Percentiles rank a stretch among this genome's conserved stretches.
Conservation (phyloP, 2,329 filamentous ascomycete species). For the Pseudophaeomoniella oleicola region DNA sequence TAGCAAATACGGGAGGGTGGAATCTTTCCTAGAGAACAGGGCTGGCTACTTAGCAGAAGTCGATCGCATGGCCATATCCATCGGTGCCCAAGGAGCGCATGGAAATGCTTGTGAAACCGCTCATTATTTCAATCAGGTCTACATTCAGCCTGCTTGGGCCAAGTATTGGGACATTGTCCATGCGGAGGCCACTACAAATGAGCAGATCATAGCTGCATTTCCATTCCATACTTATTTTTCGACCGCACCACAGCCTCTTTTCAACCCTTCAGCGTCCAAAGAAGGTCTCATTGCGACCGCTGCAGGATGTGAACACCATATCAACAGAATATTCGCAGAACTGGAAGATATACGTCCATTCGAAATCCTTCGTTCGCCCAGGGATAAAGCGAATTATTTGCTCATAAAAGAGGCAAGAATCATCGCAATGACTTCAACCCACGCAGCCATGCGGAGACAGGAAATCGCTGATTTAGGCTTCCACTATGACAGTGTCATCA, state of each 20-base stretch:
- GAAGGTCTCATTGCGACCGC: conserved; percentile 61
- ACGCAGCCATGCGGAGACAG: conserved; percentile 83
- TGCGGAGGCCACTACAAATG: conserved; percentile 38
- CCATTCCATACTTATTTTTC: conserved; percentile 83
- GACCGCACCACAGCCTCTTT: conserved; percentile 73
- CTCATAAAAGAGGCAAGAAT: conserved; percentile 93
- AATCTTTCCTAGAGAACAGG: conserved; percentile 85
- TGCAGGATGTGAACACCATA: conserved; percentile 73
- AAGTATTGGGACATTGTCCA: conserved; percentile 59
- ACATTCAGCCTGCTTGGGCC: conserved; percentile 75
- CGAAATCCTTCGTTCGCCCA: conserved; percentile 75
- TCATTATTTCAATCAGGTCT: conserved; percentile 89
- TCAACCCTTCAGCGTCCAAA: conserved; percentile 50
- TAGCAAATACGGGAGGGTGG: conserved; percentile 86
- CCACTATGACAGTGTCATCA: conserved; percentile 92
- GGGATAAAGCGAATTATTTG: conserved; percentile 92
- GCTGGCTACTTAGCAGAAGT: conserved; percentile 68
- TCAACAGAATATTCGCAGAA: conserved; percentile 80
- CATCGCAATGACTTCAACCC: conserved; percentile 96
- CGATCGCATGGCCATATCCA: conserved; percentile 66
- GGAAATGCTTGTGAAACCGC: conserved; percentile 93
- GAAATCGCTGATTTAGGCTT: conserved; percentile 90
- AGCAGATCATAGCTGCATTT: conserved; percentile 58
- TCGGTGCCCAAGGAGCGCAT: conserved; percentile 83
- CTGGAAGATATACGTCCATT: conserved; percentile 89